A percentile compares a stretch with the other conserved stretches of the same genome.
Conservation (phyloP, 2,329 filamentous ascomycete species). For the Exophiala dermatitidis region DNA sequence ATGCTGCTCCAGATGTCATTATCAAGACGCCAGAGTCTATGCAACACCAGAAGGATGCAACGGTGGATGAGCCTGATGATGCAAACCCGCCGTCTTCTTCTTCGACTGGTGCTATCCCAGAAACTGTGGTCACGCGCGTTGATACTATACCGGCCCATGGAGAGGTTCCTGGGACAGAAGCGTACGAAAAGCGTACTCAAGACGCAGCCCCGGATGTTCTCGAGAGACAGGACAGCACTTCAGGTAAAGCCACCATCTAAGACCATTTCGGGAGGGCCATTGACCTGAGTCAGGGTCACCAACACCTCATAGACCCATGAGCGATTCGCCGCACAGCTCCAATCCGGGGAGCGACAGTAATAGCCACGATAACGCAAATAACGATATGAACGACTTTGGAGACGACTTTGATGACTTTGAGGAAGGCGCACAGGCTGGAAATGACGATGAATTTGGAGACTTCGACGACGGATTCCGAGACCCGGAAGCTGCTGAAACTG, state of each 20-base stretch:
- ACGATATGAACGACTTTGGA: conserved; percentile 58
- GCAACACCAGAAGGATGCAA: conserved; percentile 6
- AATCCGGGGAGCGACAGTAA: conserved; percentile 15
- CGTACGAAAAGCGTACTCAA: conserved; percentile 36
- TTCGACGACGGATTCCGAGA: conserved; percentile 62
- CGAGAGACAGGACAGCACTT: conserved; percentile 39
- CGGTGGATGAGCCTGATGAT: conserved; percentile 1
- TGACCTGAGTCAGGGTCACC: conserved; percentile 56
- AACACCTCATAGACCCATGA: conserved; percentile 45
- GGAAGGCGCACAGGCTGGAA: conserved; percentile 45
- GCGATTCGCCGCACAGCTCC: conserved; percentile 30
- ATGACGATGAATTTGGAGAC: conserved; percentile 54
- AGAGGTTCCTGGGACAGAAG: conserved; percentile 31
- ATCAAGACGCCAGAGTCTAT: conserved; percentile 36
- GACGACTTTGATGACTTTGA: conserved; percentile 51
- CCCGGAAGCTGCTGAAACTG: conserved; percentile 26
- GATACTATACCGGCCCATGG: conserved; percentile 36
- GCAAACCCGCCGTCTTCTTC: neutral
- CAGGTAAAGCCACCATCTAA: conserved; percentile 49
- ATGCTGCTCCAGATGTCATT: conserved; percentile 54
- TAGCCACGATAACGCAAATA: conserved; percentile 27
- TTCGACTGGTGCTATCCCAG: conserved; percentile 32
- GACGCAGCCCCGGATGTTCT: conserved; percentile 40
- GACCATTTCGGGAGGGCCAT: conserved; percentile 45
- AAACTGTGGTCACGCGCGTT: conserved; percentile 40